A percentile compares a stretch with the other conserved stretches of the same genome.
These are phyloP conservation scores for Phascolomyces articulosus DNA, from an alignment of 371 early-diverging fungal species.

Conservation along the genomic window DNA sequence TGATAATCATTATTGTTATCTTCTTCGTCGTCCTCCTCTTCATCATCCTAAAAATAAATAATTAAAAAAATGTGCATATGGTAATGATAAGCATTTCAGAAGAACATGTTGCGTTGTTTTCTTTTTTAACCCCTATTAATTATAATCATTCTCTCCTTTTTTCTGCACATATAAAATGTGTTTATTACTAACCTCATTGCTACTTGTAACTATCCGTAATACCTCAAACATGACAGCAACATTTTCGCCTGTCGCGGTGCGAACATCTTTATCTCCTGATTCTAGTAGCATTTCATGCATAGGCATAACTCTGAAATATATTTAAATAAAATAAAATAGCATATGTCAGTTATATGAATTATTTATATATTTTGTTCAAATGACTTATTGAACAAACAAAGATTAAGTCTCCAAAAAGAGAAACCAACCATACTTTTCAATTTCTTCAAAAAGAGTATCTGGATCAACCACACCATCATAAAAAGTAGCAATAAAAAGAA, in stretches of 20 bases:
- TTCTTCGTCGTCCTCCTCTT: conserved; percentile 27
- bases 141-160: no score
- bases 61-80: no score
- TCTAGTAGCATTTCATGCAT: conserved; percentile 59
- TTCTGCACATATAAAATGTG: no score
- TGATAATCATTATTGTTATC: conserved; percentile 48
- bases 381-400: no score
- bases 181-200: not conserved
- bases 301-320: conserved; percentile 38
- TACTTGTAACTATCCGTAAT: conserved; percentile 15
- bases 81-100: conserved; percentile 2
- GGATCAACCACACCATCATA: conserved; percentile 40
- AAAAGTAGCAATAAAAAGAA: conserved; percentile 55
- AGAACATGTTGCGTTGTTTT: no score
- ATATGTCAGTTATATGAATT: no score
- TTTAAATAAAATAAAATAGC: not conserved
- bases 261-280: conserved; percentile 66
- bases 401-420: no score
- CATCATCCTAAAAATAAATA: not conserved
- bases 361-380: no score
- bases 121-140: no score
- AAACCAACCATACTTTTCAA: conserved; percentile 45
- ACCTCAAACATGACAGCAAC: conserved; percentile 74
- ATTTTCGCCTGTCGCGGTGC: conserved; percentile 78
- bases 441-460: conserved; percentile 46